A percentile compares a stretch with the other conserved stretches of the same genome.
phyloP scores from a whole-genome alignment of 345 rosid species.

The Lepidium sativum region DNA sequence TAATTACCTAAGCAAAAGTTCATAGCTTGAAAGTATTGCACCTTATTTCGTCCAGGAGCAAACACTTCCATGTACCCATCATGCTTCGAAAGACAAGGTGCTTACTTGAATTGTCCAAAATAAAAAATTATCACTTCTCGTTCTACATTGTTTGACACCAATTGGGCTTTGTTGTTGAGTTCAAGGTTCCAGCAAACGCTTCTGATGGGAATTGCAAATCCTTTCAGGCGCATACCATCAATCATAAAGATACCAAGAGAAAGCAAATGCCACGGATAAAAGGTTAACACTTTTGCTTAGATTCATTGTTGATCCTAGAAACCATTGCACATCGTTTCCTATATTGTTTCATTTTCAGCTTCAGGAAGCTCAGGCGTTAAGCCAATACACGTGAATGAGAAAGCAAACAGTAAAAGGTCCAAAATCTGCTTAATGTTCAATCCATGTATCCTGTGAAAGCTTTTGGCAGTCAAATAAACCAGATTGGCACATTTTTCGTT shows the following conservation, averaged over 20 bases:
- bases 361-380: constrained; percentile 12
- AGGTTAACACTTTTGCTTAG: constrained; percentile 23
- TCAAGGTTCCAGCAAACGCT: constrained; percentile 31
- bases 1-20: background rate
- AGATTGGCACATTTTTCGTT: background rate
- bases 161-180: constrained; percentile 18
- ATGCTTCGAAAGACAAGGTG: constrained; percentile 30
- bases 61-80: constrained; percentile 16
- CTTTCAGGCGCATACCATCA: constrained; percentile 13
- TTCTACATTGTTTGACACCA: constrained; percentile 9
- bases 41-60: constrained; percentile 25
- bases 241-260: constrained; percentile 30
- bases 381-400: constrained; percentile 26
- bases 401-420: constrained; percentile 35
- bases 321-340: background rate
- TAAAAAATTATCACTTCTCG: background rate
- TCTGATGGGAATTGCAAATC: constrained; percentile 7
- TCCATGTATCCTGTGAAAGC: background rate
- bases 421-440: background rate
- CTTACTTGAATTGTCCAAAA: background rate
- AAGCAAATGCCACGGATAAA: constrained; percentile 29
- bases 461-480: background rate
- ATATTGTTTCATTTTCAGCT: constrained; percentile 24
- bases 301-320: background rate
- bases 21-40: constrained; percentile 1